Evolutionary conservation across 2,329 filamentous ascomycete genomes (phyloP).

Genomic region (Fusarium coffeatum): DNA sequence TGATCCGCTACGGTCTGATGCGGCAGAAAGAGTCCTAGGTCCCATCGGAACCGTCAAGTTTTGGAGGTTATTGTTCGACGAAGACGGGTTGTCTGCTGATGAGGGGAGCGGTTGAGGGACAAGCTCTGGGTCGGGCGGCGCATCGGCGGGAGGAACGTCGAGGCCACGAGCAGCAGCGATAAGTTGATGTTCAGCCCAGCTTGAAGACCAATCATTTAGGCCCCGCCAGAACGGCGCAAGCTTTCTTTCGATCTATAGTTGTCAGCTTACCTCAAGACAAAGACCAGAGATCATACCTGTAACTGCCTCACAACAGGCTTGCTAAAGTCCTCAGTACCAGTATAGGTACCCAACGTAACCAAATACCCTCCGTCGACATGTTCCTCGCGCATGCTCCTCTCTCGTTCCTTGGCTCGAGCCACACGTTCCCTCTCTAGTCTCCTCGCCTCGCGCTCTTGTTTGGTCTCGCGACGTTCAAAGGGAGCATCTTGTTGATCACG

Average conservation of each 20-base stretch:
- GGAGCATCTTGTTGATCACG: conserved; percentile 56
- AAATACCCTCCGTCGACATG: conserved; percentile 94
- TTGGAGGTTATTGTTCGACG: conserved; percentile 68
- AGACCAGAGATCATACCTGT: conserved; percentile 70
- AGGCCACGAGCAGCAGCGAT: conserved; percentile 88
- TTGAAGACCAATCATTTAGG: conserved; percentile 85
- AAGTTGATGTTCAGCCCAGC: conserved; percentile 96
- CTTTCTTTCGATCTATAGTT: conserved; percentile 84
- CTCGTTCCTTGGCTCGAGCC: conserved; percentile 82
- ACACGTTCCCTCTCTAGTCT: conserved; percentile 84
- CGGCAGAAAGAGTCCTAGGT: conserved; percentile 79
- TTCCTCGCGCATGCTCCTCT: conserved; percentile 90
- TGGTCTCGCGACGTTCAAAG: conserved; percentile 82
- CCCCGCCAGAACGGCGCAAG: conserved; percentile 97
- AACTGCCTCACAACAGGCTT: conserved; percentile 89
- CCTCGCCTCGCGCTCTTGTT: conserved; percentile 88
- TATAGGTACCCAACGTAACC: conserved; percentile 94
- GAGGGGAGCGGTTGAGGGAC: conserved; percentile 59
- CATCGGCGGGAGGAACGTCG: conserved; percentile 84
- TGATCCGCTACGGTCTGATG: conserved; percentile 73
- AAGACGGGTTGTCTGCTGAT: conserved; percentile 61
- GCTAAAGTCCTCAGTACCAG: conserved; percentile 91
- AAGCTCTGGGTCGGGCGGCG: conserved; percentile 78
- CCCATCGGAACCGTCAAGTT: conserved; percentile 83
- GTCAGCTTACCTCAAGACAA: conserved; percentile 28